Percentiles rank a stretch among this genome's conserved stretches.
These are phyloP conservation scores for Diplodia mutila DNA, from an alignment of 2,329 filamentous ascomycete genomes.

Conservation along the genomic window DNA sequence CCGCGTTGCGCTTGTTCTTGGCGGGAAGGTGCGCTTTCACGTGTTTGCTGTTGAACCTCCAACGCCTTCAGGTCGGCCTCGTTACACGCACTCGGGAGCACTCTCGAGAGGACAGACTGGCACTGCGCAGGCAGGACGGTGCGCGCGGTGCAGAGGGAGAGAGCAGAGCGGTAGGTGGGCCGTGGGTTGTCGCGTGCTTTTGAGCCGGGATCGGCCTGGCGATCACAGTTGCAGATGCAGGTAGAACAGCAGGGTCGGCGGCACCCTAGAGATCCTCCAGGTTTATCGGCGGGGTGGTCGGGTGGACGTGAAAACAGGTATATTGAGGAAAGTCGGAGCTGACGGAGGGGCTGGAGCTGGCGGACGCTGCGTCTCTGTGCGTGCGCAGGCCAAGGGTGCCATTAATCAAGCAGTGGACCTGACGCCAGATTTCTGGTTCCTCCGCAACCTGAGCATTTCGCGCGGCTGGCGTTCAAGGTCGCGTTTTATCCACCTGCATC, in stretches of 20 bases:
- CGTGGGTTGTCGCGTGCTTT: conserved; percentile 27
- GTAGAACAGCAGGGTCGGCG: conserved; percentile 19
- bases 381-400: conserved; percentile 10
- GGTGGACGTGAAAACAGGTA: neutral
- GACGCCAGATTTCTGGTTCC: conserved; percentile 19
- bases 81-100: neutral
- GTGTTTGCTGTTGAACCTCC: conserved; percentile 7
- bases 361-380: conserved; percentile 12
- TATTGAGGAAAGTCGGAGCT: neutral
- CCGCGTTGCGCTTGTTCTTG: conserved; percentile 22
- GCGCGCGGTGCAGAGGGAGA: conserved; percentile 17
- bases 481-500: conserved; percentile 18
- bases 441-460: conserved; percentile 3
- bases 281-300: conserved; percentile 9
- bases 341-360: conserved; percentile 1
- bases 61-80: neutral
- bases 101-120: conserved; percentile 18
- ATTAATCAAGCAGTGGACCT: conserved; percentile 23
- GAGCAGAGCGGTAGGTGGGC: conserved; percentile 18
- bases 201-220: conserved; percentile 22
- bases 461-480: conserved; percentile 18
- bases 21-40: conserved; percentile 19
- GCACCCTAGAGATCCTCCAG: conserved; percentile 20
- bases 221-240: conserved; percentile 22
- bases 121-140: conserved; percentile 15